Percentiles rank a stretch among this genome's conserved stretches.
phyloP scores from a whole-genome alignment of 192 early-diverging fungal species.

The Rhizophagus prolifer region DNA sequence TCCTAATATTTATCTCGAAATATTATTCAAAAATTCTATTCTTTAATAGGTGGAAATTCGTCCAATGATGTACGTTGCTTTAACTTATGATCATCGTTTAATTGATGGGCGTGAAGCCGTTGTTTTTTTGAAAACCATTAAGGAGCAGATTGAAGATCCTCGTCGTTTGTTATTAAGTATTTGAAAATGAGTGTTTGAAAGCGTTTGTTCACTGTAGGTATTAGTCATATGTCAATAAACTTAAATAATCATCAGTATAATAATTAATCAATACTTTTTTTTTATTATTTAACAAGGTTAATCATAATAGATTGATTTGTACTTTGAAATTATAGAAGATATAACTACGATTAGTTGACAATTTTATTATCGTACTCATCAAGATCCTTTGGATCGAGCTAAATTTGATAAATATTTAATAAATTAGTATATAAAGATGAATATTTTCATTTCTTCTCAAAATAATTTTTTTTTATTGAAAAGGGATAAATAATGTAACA shows the following conservation, averaged over 20 bases:
- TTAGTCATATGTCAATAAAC: too few relatives aligned
- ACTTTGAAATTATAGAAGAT: neutral
- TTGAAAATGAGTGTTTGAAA: slow-evolving; percentile 45
- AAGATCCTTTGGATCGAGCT: neutral
- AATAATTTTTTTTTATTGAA: neutral
- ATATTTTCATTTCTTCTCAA: too few relatives aligned
- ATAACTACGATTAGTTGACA: neutral
- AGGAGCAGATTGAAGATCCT: slow-evolving; percentile 97
- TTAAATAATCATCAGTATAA: too few relatives aligned
- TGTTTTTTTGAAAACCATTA: slow-evolving; percentile 96
- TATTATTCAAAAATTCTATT: neutral
- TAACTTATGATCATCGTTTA: slow-evolving; percentile 98
- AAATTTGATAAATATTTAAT: neutral
- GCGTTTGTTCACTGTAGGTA: too few relatives aligned
- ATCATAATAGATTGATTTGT: neutral
- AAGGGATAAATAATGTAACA: neutral
- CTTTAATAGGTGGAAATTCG: slow-evolving; percentile 65
- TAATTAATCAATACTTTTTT: too few relatives aligned
- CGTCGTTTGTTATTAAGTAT: slow-evolving; percentile 85
- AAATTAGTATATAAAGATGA: too few relatives aligned
- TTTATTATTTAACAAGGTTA: too few relatives aligned
- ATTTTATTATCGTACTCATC: neutral
- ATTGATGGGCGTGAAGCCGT: slow-evolving; percentile 99
- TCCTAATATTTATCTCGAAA: neutral
- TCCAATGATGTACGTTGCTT: slow-evolving; percentile 96